phyloP scores from a whole-genome alignment of 2,329 filamentous ascomycete genomes.

The Colletotrichum cuscutae region DNA sequence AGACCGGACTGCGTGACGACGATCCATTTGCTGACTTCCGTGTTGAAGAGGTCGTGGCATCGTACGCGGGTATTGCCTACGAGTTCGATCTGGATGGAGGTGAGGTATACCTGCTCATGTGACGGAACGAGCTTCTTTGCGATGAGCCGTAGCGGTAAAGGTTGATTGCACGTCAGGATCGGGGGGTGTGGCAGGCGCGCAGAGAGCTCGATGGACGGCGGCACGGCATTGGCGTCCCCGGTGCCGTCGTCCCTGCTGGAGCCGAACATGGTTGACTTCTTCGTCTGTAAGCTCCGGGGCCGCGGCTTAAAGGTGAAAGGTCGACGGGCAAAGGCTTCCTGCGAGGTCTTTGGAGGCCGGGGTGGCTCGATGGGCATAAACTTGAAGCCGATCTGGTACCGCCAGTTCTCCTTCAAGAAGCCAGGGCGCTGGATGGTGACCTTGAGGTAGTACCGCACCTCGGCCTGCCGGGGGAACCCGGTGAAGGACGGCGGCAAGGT shows the following conservation, averaged over 20 bases:
- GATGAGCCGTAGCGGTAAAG: constrained; percentile 82
- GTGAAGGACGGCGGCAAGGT: constrained; percentile 90
- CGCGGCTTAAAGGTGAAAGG: constrained; percentile 67
- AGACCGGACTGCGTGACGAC: constrained; percentile 79
- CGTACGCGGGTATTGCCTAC: constrained; percentile 83
- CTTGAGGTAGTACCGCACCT: constrained; percentile 95
- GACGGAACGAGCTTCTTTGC: constrained; percentile 79
- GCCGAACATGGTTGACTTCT: constrained; percentile 71
- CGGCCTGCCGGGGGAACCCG: constrained; percentile 87
- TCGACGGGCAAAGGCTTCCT: constrained; percentile 87
- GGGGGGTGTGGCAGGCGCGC: constrained; percentile 87
- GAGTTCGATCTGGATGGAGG: constrained; percentile 83
- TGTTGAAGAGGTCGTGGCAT: constrained; percentile 78
- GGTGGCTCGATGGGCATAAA: constrained; percentile 95
- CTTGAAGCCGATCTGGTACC: constrained; percentile 76
- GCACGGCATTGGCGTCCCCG: constrained; percentile 49
- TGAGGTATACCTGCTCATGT: constrained; percentile 77
- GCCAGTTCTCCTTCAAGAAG: constrained; percentile 90
- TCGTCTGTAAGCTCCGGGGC: constrained; percentile 49
- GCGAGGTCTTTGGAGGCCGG: constrained; percentile 70
- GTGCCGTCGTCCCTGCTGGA: constrained; percentile 39
- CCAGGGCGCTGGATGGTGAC: constrained; percentile 91
- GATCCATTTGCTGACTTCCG: constrained; percentile 80
- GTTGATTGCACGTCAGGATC: constrained; percentile 89
- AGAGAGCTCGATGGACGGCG: constrained; percentile 79